phyloP scores from a whole-genome alignment of 179 eudicot species.

The Silene vulgaris region DNA sequence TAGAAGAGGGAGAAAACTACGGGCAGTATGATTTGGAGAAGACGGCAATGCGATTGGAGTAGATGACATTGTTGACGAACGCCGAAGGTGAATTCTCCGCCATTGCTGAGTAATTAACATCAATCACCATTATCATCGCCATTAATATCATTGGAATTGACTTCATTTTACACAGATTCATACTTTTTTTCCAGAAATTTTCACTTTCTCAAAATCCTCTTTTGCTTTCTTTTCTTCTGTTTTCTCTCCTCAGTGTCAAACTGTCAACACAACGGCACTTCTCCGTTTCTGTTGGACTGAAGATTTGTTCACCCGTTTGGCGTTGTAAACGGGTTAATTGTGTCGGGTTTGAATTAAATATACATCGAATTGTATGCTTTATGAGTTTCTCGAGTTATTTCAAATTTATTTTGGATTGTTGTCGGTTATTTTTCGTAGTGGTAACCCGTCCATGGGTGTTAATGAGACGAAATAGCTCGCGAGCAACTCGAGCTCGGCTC shows the following conservation, averaged over 20 bases:
- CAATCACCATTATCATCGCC: conserved; percentile 21
- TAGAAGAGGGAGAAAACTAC: conserved; percentile 35
- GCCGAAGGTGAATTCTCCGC: conserved; percentile 76
- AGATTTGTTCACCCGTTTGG: too few species aligned
- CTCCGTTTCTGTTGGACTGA: too few species aligned
- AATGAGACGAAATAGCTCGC: too few species aligned
- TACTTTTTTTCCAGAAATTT: background rate
- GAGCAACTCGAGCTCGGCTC: too few species aligned
- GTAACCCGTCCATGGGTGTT: too few species aligned
- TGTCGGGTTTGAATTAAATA: too few species aligned
- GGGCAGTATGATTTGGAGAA: conserved; percentile 99
- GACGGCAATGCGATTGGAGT: conserved; percentile 78
- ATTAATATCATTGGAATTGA: conserved; percentile 7
- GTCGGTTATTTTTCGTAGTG: too few species aligned
- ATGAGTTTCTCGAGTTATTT: too few species aligned
- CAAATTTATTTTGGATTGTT: too few species aligned
- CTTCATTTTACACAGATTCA: background rate
- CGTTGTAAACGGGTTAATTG: too few species aligned
- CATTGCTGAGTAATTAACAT: conserved; percentile 25
- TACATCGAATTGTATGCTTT: too few species aligned
- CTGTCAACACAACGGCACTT: too few species aligned
- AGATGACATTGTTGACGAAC: conserved; percentile 72
- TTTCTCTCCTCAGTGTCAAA: background rate
- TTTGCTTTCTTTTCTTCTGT: conserved; percentile 4
- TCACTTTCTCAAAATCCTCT: background rate